Base-by-base conservation (phyloP, 202 grass and related monocot genomes). In the Bolboschoenoplectus hybrid region DNA sequence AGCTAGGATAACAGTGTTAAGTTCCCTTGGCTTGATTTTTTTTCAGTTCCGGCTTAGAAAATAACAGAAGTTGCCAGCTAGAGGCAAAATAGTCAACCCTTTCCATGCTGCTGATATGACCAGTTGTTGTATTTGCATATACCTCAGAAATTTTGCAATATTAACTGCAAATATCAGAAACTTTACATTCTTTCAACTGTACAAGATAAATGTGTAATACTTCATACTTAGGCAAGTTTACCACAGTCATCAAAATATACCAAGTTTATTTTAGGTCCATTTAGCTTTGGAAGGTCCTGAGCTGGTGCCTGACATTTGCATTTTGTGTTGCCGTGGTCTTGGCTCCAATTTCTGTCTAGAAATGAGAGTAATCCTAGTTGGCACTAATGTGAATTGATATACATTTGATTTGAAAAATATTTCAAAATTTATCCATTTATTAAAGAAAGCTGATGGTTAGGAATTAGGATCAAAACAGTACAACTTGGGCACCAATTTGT, bases 1-100 rank as follows among this genome's bases (percentile, higher is more conserved):
- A 78, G 74, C 51, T 60, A 60, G 75, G 35, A 57, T 39, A 57
- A 13, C 34, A 80, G 14, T 43, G 13, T 9, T 57, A 79, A 79
- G 13, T 58, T 38, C 34, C 38, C 12, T 58, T 55, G 2, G 14
- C 14, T 40, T 79, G 52, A 40, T 58, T 51, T 75, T 53, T 53
- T 75, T 76, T 57, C 14, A 78, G 2, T 36, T 39, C 7, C 6
- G 19, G 19, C 45, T 26, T 67, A 16, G 2, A 74, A 0, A 19
- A 74, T 51, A 50, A 51, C 1, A 41, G 9, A 2, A 36, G 2
- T 35, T 45, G 7, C 26, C 72, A 14, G 26, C 1, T 32, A 13
- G 4, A 53, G 20, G 47, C 10, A 53, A 79, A 79, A 41, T 58
- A 20, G 9, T 80, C 3, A 36, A 11, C 36, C 14, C 19, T 80